A percentile compares a stretch with the other conserved stretches of the same genome.
Evolutionary conservation across 371 early-diverging fungal species (phyloP).

Genomic region (Mucor velutinosus): DNA sequence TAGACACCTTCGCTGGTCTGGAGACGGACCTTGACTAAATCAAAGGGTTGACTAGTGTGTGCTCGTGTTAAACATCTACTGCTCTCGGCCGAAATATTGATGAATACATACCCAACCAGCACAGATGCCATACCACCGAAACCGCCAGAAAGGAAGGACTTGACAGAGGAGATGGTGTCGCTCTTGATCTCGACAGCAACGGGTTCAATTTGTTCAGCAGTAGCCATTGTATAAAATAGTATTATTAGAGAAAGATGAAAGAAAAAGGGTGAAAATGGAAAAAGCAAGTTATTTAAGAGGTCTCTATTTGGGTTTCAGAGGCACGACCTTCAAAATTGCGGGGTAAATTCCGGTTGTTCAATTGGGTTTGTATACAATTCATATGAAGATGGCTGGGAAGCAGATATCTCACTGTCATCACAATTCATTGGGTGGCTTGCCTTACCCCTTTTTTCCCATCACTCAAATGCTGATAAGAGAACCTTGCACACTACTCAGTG

Average conservation of each 20-base stretch:
- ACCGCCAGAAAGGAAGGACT: constrained; percentile 96
- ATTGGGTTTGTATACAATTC: not conserved
- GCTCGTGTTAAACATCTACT: not conserved
- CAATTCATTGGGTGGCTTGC: constrained; percentile 3
- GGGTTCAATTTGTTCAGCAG: constrained; percentile 13
- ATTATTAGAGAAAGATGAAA: not conserved
- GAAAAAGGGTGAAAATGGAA: not conserved
- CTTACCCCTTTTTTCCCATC: constrained; percentile 3
- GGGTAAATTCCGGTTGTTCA: not conserved
- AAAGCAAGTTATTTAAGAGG: constrained; percentile 1
- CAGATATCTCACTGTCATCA: constrained; percentile 3
- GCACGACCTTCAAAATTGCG: constrained; percentile 1
- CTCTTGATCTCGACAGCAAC: constrained; percentile 15
- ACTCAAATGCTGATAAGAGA: not conserved
- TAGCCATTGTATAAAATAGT: constrained; percentile 7
- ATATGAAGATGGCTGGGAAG: not conserved
- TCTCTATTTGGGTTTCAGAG: constrained; percentile 6
- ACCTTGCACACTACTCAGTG: not conserved
- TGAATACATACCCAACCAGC: constrained; percentile 59
- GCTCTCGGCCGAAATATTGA: not conserved
- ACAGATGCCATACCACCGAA: constrained; percentile 87
- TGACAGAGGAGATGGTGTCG: constrained; percentile 56
- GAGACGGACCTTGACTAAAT: constrained; percentile 90
- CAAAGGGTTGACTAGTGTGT: constrained; percentile 71
- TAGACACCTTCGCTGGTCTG: constrained; percentile 87